Conservation (phyloP, 805 yeast species). For the Scheffersomyces stipitis region DNA sequence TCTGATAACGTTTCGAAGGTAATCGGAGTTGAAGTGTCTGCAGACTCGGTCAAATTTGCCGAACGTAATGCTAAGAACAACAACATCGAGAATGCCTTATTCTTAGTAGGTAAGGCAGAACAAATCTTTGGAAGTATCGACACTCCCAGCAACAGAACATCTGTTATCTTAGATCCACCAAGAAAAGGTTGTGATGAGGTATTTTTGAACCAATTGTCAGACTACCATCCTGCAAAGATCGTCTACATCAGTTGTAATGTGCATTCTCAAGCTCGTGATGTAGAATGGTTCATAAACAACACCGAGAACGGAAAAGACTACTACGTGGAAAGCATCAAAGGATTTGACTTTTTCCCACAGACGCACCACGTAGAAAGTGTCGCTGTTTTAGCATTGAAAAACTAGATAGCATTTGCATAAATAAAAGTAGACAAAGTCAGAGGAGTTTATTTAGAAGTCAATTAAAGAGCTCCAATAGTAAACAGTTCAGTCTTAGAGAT, state of each 20-base stretch:
- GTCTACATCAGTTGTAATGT: slow-evolving; percentile 98
- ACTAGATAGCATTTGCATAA: not conserved
- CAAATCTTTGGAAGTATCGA: slow-evolving; percentile 76
- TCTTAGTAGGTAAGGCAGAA: slow-evolving; percentile 91
- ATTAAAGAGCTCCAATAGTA: too few relatives aligned
- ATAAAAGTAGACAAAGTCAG: too few relatives aligned
- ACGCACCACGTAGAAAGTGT: slow-evolving; percentile 91
- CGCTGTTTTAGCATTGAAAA: slow-evolving; percentile 54
- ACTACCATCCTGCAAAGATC: slow-evolving; percentile 77
- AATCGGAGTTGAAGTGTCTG: slow-evolving; percentile 91
- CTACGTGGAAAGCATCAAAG: slow-evolving; percentile 77
- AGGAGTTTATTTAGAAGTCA: too few relatives aligned
- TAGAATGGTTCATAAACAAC: slow-evolving; percentile 74
- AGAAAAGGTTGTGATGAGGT: slow-evolving; percentile 94
- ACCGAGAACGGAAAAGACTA: slow-evolving; percentile 65
- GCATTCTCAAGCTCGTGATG: slow-evolving; percentile 94
- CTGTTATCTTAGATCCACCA: slow-evolving; percentile 95
- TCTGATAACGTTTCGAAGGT: slow-evolving; percentile 79
- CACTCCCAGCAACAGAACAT: slow-evolving; percentile 72
- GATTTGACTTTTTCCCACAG: slow-evolving; percentile 96
- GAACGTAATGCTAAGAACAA: slow-evolving; percentile 75
- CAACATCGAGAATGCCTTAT: slow-evolving; percentile 72
- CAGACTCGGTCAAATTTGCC: slow-evolving; percentile 89
- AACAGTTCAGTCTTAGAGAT: too few relatives aligned
- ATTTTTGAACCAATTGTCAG: slow-evolving; percentile 82